Percentiles rank a stretch among this genome's conserved stretches.
Conservation (phyloP, 805 yeast genomes). For the Spathaspora girioi region DNA sequence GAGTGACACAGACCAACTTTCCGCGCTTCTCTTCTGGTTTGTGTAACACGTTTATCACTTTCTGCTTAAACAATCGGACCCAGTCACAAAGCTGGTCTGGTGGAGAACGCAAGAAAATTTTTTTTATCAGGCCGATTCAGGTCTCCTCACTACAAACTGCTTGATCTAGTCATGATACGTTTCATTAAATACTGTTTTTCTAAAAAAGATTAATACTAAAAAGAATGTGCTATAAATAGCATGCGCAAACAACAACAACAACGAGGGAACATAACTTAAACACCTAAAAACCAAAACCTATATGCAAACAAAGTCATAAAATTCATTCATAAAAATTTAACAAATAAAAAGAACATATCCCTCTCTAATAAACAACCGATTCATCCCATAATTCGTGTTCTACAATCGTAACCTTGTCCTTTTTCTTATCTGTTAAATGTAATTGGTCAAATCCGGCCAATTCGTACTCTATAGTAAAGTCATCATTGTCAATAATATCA, state of each 20-base stretch:
- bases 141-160: not conserved
- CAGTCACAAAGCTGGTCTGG: not conserved
- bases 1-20: not conserved
- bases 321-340: not conserved
- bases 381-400: slow-evolving; percentile 5
- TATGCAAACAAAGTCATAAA: not conserved
- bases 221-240: not conserved
- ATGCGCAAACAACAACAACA: not conserved
- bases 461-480: slow-evolving; percentile 5
- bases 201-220: not conserved
- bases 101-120: not conserved
- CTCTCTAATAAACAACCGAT: slow-evolving; percentile 1
- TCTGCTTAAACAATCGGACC: not conserved
- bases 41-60: not conserved
- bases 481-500: slow-evolving; percentile 27
- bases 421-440: not conserved
- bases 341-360: not conserved
- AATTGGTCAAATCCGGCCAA: slow-evolving; percentile 2
- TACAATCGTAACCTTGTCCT: slow-evolving; percentile 4
- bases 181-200: not conserved
- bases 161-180: not conserved
- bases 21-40: not conserved
- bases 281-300: not conserved
- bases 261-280: not conserved
- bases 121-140: not conserved